Conservation (phyloP, 2,329 filamentous ascomycete genomes). For the Aureobasidium sp. region DNA sequence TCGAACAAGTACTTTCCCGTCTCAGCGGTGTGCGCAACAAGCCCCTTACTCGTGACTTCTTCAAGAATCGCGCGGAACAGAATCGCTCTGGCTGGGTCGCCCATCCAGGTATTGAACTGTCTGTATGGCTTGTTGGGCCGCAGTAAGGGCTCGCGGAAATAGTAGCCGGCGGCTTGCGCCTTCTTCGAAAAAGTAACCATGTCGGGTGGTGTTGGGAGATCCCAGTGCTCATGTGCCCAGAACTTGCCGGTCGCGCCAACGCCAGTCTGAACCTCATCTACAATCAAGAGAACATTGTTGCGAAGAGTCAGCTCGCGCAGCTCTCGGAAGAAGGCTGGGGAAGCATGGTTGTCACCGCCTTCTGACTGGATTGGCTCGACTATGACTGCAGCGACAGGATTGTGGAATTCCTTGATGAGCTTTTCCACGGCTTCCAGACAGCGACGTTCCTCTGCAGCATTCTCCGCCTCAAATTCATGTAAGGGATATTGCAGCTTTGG, state of each 20-base stretch:
- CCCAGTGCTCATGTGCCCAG: constrained; percentile 94
- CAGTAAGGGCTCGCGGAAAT: constrained; percentile 69
- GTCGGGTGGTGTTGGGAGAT: constrained; percentile 69
- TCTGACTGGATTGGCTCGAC: constrained; percentile 88
- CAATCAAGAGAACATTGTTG: constrained; percentile 73
- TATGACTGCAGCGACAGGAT: constrained; percentile 70
- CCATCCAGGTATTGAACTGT: constrained; percentile 97
- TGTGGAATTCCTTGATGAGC: constrained; percentile 39
- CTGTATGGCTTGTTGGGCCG: constrained; percentile 84
- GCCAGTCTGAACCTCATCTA: constrained; percentile 88
- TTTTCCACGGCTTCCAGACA: constrained; percentile 70
- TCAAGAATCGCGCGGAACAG: constrained; percentile 76
- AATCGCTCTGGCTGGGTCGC: constrained; percentile 72
- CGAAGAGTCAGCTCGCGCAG: constrained; percentile 70
- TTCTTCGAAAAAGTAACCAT: constrained; percentile 94
- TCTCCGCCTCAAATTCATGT: constrained; percentile 52
- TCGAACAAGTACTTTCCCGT: constrained; percentile 69
- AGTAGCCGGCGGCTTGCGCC: constrained; percentile 85
- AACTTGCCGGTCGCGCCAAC: constrained; percentile 84
- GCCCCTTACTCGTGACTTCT: constrained; percentile 55
- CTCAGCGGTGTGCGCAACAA: constrained; percentile 62
- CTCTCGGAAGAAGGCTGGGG: constrained; percentile 72
- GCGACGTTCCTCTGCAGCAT: constrained; percentile 31
- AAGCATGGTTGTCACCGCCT: constrained; percentile 87
- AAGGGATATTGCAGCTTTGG: constrained; percentile 77